Evolutionary conservation across 805 yeast species (phyloP).

Genomic region (Lipomyces orientalis): DNA sequence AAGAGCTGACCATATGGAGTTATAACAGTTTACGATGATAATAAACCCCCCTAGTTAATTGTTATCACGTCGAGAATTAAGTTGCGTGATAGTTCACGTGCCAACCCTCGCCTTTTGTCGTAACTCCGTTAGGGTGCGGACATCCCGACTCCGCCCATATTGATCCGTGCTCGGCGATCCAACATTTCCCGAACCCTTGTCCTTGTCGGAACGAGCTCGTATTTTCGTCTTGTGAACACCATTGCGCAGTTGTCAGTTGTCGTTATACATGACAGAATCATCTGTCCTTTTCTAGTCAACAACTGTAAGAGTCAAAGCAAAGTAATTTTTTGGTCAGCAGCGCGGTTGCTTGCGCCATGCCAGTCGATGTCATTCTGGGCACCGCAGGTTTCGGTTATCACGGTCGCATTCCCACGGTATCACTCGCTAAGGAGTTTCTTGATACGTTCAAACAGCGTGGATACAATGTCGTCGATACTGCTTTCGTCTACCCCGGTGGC

Average conservation of each 20-base stretch:
- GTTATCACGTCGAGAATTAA: too few relatives aligned
- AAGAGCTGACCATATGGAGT: too few relatives aligned
- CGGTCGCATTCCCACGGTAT: slow-evolving; percentile 30
- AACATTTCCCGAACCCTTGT: not conserved
- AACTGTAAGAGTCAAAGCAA: not conserved
- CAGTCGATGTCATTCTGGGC: slow-evolving; percentile 32
- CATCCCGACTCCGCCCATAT: too few relatives aligned
- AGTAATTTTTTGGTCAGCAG: not conserved
- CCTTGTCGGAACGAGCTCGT: too few relatives aligned
- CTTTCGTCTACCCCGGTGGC: slow-evolving; percentile 34
- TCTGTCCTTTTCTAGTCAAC: not conserved
- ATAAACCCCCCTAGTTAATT: too few relatives aligned
- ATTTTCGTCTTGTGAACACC: not conserved
- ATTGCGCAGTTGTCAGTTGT: not conserved
- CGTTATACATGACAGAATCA: not conserved
- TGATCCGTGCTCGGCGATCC: not conserved
- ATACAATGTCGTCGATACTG: slow-evolving; percentile 30
- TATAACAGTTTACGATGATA: too few relatives aligned
- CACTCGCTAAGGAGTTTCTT: slow-evolving; percentile 27
- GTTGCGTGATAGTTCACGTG: too few relatives aligned
- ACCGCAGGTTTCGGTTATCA: slow-evolving; percentile 38
- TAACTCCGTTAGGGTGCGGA: not conserved
- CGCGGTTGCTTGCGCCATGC: slow-evolving; percentile 15
- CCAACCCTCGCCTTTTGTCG: not conserved
- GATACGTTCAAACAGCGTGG: slow-evolving; percentile 28